Percentiles rank a stretch among this genome's conserved stretches.
phyloP scores from a whole-genome alignment of 208 protist genomes.

The Acanthamoeba culbertsoni region DNA sequence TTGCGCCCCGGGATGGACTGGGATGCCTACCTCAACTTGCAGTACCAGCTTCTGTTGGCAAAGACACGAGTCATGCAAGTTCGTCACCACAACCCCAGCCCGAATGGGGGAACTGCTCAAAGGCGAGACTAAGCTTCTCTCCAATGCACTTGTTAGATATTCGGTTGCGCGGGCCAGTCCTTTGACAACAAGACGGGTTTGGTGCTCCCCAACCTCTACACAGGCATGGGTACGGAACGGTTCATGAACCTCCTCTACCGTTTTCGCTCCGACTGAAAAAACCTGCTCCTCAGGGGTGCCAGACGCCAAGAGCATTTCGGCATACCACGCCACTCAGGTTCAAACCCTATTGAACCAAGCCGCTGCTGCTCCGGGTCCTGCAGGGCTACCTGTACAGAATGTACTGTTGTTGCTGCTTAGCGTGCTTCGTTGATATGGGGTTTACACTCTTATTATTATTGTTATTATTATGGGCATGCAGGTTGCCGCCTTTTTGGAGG shows the following conservation, averaged over 20 bases:
- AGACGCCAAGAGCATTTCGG: background rate
- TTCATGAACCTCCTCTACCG: background rate
- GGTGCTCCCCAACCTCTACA: background rate
- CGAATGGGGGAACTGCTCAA: background rate
- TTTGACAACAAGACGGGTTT: background rate
- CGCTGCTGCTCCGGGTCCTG: background rate
- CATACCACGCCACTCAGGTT: background rate
- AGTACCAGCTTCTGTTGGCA: slow-evolving; percentile 33
- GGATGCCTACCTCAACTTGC: slow-evolving; percentile 34
- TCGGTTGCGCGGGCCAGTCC: background rate
- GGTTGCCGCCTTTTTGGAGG: background rate
- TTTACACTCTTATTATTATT: background rate
- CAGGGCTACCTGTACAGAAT: background rate
- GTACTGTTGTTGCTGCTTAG: background rate
- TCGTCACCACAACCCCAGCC: background rate
- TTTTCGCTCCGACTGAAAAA: background rate
- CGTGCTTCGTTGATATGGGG: background rate
- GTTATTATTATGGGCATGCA: background rate
- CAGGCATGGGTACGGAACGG: background rate
- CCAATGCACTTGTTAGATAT: background rate
- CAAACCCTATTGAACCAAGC: background rate
- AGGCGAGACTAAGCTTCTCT: background rate
- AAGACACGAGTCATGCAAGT: slow-evolving; percentile 31
- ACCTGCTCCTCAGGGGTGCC: background rate
- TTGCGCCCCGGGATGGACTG: slow-evolving; percentile 24